phyloP scores from a whole-genome alignment of 495 filamentous ascomycete species.

The Tuber indicum region DNA sequence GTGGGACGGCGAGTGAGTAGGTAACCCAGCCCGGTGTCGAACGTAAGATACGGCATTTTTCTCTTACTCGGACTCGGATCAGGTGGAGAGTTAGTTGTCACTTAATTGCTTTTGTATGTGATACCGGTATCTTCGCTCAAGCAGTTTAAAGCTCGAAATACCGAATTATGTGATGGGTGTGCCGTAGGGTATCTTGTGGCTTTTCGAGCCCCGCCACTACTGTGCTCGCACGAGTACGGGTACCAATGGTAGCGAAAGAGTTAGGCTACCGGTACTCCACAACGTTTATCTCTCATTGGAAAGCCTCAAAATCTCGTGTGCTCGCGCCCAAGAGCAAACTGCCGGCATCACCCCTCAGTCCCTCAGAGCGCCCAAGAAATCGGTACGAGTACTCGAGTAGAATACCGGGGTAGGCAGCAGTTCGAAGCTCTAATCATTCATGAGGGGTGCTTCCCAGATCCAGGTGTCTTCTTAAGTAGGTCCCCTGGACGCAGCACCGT shows the following conservation, averaged over 20 bases:
- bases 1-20: background rate
- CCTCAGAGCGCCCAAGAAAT: too few species aligned
- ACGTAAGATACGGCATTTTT: background rate
- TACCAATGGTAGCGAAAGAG: background rate
- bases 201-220: background rate
- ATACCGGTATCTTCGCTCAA: background rate
- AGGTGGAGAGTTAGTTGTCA: background rate
- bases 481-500: too few species aligned
- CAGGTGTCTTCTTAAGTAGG: too few species aligned
- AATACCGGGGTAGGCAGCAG: too few species aligned
- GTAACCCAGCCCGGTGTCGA: background rate
- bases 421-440: too few species aligned
- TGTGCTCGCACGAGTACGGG: too few species aligned
- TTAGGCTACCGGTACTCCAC: background rate
- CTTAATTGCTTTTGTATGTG: background rate
- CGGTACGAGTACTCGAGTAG: too few species aligned
- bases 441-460: too few species aligned
- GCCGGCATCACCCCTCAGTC: background rate
- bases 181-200: background rate
- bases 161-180: too few species aligned
- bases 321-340: background rate
- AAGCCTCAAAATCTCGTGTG: background rate
- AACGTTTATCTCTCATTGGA: background rate
- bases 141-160: background rate
- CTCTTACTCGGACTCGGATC: background rate